A percentile compares a stretch with the other conserved stretches of the same genome.
Conservation (phyloP, 2,329 filamentous ascomycete species). For the Colletotrichum sp. region DNA sequence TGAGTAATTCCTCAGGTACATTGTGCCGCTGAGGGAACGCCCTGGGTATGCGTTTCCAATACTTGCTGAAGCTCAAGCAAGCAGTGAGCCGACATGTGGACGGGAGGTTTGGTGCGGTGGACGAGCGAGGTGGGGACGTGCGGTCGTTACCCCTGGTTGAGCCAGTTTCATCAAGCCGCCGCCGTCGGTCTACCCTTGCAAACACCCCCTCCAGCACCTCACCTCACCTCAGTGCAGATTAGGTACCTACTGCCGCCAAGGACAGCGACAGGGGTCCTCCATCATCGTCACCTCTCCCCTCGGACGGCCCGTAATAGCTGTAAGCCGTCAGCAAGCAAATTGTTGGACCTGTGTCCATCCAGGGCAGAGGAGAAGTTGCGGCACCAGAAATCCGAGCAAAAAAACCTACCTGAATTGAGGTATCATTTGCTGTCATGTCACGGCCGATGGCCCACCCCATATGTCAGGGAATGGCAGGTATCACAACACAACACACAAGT, state of each 20-base stretch:
- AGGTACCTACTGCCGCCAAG: not conserved
- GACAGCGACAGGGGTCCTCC: not conserved
- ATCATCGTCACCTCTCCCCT: not conserved
- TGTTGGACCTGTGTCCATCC: not conserved
- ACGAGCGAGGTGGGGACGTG: constrained; percentile 7
- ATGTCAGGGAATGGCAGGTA: not conserved
- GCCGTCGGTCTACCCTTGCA: constrained; percentile 10
- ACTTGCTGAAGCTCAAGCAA: not conserved
- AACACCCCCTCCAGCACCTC: not conserved
- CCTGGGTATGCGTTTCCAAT: not conserved
- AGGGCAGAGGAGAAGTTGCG: not conserved
- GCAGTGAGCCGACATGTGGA: not conserved
- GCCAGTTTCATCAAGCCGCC: constrained; percentile 20
- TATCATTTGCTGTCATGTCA: not conserved
- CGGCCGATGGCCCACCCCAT: not conserved
- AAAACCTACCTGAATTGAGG: not conserved
- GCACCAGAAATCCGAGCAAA: not conserved
- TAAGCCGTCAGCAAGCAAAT: not conserved
- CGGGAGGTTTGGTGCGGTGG: not conserved
- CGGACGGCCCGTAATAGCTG: not conserved
- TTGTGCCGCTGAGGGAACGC: not conserved
- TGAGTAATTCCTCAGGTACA: constrained; percentile 4
- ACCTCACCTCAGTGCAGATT: not conserved
- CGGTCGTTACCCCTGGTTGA: constrained; percentile 7
- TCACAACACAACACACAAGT: not conserved